phyloP scores from a whole-genome alignment of 495 filamentous ascomycete genomes.

The Aspergillus ostianus region DNA sequence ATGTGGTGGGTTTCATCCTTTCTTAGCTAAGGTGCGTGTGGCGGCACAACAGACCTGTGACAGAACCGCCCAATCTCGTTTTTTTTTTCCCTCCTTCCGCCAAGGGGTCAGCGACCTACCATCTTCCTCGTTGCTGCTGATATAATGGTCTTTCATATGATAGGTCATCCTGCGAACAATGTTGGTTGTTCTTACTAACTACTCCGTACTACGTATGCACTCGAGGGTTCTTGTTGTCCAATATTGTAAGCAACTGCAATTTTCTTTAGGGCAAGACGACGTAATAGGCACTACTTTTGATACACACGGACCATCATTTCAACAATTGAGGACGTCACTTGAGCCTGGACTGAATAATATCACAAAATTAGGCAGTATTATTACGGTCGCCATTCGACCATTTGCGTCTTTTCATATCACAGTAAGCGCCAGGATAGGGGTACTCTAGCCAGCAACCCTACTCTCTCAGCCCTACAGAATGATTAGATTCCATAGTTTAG shows the following conservation, averaged over 20 bases:
- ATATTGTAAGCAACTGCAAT: background rate
- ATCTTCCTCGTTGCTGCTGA: background rate
- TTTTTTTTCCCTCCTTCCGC: background rate
- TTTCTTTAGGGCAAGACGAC: background rate
- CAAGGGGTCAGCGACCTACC: background rate
- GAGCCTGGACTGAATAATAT: background rate
- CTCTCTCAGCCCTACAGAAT: no score
- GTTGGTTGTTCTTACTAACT: background rate
- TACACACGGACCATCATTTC: background rate
- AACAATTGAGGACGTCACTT: background rate
- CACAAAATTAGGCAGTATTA: background rate
- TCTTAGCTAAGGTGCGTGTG: conserved; percentile 3
- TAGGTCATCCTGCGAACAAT: background rate
- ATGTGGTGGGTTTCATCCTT: conserved; percentile 2
- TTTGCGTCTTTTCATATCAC: background rate
- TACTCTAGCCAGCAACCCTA: background rate
- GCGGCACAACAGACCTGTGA: background rate
- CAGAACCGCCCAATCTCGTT: background rate
- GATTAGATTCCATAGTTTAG: background rate
- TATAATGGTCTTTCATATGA: background rate
- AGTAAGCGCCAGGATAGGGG: background rate
- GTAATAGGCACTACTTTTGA: background rate
- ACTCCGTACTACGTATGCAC: background rate
- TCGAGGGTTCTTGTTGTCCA: background rate
- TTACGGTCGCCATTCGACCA: background rate